Conservation (phyloP, 225 moss, liverwort and hornwort genomes). For the Antitrichia curtipendula region DNA sequence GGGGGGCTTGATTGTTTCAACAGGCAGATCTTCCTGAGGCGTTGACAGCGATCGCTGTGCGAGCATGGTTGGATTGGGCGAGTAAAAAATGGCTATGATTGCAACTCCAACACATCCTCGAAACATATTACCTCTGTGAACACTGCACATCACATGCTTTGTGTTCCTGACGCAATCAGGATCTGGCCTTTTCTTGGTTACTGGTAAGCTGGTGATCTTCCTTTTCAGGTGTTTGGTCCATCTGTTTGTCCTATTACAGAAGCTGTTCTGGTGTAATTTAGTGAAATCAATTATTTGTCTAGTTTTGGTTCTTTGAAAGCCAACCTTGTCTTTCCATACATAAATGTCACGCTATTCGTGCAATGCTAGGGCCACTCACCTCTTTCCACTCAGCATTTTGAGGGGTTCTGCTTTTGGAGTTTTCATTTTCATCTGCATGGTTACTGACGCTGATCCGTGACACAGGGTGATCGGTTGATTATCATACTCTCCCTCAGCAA, state of each 20-base stretch:
- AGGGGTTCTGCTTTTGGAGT: neutral
- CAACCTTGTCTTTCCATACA: neutral
- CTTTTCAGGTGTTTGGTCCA: neutral
- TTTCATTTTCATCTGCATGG: neutral
- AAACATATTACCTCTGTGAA: neutral
- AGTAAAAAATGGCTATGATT: neutral
- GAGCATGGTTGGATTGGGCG: slow-evolving; percentile 32
- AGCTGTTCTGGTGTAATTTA: neutral
- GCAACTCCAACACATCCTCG: neutral
- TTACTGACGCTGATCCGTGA: neutral
- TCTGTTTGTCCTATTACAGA: neutral
- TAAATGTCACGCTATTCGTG: neutral
- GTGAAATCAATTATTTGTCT: neutral
- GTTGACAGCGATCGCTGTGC: slow-evolving; percentile 27
- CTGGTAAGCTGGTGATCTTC: neutral
- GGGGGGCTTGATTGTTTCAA: neutral
- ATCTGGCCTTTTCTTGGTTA: neutral
- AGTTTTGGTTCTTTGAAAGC: neutral
- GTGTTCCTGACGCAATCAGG: neutral
- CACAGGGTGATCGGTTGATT: neutral
- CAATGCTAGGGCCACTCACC: neutral
- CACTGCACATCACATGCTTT: neutral
- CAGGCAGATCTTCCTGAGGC: slow-evolving; percentile 47
- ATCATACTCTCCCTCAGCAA: neutral
- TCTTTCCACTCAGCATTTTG: neutral